A percentile compares a stretch with the other conserved stretches of the same genome.
phyloP scores from a whole-genome alignment of 2,329 filamentous ascomycete species.

The Aureobasidium sp. region DNA sequence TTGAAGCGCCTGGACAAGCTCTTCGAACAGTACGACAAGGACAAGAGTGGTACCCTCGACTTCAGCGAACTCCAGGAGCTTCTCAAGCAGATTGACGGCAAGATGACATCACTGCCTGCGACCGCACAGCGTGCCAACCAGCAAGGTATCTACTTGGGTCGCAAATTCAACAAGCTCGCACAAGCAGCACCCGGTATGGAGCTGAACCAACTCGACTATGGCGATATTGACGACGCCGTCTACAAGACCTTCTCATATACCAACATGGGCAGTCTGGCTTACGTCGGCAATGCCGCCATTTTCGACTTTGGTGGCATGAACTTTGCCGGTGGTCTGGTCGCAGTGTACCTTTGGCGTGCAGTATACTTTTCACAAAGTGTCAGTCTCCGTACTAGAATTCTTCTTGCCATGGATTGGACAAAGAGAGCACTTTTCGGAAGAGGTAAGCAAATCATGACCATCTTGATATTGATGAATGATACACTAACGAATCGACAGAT shows the following conservation, averaged over 20 bases:
- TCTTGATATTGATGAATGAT: not conserved
- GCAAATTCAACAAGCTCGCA: conserved; percentile 94
- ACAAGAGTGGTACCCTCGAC: conserved; percentile 92
- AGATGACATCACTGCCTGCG: conserved; percentile 93
- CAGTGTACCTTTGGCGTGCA: conserved; percentile 96
- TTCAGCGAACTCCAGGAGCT: conserved; percentile 93
- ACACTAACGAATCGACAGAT: conserved; percentile 22
- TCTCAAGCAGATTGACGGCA: conserved; percentile 91
- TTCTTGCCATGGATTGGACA: conserved; percentile 99
- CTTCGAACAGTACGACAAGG: conserved; percentile 92
- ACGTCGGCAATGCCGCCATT: conserved; percentile 95
- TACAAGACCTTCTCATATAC: conserved; percentile 97
- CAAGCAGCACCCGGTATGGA: conserved; percentile 77
- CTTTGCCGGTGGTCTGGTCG: conserved; percentile 85
- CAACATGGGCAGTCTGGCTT: conserved; percentile 92
- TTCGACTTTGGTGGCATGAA: conserved; percentile 90
- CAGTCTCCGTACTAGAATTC: conserved; percentile 85
- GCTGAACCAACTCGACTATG: conserved; percentile 85
- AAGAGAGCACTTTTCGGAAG: conserved; percentile 96
- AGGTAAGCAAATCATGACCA: conserved; percentile 67
- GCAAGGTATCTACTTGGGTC: conserved; percentile 91
- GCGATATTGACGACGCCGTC: conserved; percentile 90
- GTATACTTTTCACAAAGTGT: conserved; percentile 99
- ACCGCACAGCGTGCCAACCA: conserved; percentile 98
- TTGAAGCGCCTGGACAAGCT: too few relatives aligned